Percentiles rank a stretch among this genome's conserved stretches.
Conservation (phyloP, 306 rosid species). For the Vicia faba region DNA sequence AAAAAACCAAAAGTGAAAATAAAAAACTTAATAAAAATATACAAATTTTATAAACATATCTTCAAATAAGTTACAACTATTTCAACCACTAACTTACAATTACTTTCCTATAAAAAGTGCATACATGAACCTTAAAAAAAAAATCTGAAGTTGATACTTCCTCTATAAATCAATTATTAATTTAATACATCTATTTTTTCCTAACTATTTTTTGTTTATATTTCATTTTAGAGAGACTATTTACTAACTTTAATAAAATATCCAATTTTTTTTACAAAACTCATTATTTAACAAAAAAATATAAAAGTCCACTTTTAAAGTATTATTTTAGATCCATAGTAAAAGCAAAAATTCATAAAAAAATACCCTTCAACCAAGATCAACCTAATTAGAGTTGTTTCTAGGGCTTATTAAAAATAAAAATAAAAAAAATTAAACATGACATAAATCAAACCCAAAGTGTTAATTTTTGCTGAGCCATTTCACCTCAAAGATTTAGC, state of each 20-base stretch:
- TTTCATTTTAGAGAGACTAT: too few species aligned
- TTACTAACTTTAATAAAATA: not conserved
- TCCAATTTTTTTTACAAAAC: not conserved
- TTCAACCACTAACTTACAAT: not conserved
- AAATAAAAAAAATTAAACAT: not conserved
- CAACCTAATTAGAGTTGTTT: constrained; percentile 7
- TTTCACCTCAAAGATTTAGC: not conserved
- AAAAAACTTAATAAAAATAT: not conserved
- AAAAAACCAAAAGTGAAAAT: not conserved
- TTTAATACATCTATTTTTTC: too few species aligned
- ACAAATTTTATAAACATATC: not conserved
- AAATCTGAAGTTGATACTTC: too few species aligned
- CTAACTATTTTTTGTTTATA: too few species aligned
- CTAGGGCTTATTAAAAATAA: constrained; percentile 18
- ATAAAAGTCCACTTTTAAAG: not conserved
- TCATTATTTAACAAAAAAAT: not conserved
- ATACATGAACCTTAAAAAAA: not conserved
- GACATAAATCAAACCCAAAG: constrained; percentile 5
- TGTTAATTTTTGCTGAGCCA: not conserved
- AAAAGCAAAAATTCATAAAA: not conserved
- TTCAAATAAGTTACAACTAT: not conserved
- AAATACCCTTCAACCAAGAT: constrained; percentile 17
- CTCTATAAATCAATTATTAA: too few species aligned
- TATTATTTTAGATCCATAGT: not conserved
- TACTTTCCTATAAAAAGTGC: not conserved